A percentile compares a stretch with the other conserved stretches of the same genome.
These are phyloP conservation scores for Phytopythium delawarense DNA, from an alignment of 352 stramenopile species.

Conservation along the genomic window DNA sequence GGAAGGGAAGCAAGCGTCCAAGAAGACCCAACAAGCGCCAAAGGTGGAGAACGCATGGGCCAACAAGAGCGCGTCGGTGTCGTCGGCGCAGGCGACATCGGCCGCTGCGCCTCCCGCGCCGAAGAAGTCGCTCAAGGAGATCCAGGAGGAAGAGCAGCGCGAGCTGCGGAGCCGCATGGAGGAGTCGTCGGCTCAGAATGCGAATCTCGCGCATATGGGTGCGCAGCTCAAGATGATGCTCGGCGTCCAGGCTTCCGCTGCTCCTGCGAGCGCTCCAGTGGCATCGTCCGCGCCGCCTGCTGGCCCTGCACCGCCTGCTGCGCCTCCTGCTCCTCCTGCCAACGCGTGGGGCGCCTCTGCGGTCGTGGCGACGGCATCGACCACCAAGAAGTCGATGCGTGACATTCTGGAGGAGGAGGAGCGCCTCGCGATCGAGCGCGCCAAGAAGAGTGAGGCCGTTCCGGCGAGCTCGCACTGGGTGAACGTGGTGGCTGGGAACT, in stretches of 20 bases:
- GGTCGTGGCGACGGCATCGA: slow-evolving; percentile 16
- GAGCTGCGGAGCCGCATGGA: slow-evolving; percentile 55
- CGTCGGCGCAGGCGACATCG: slow-evolving; percentile 2
- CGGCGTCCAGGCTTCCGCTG: slow-evolving; percentile 31
- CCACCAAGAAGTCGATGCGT: slow-evolving; percentile 64
- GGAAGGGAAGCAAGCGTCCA: slow-evolving; percentile 11
- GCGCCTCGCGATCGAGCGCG: slow-evolving; percentile 61
- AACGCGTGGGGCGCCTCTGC: slow-evolving; percentile 51
- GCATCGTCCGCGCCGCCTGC: slow-evolving; percentile 9
- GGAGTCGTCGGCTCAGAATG: slow-evolving; percentile 19
- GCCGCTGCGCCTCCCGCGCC: not conserved
- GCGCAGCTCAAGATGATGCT: slow-evolving; percentile 88
- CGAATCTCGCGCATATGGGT: slow-evolving; percentile 76
- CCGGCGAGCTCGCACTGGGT: slow-evolving; percentile 72
- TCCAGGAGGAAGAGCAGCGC: slow-evolving; percentile 78
- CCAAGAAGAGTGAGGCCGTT: slow-evolving; percentile 36
- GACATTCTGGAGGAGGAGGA: slow-evolving; percentile 84
- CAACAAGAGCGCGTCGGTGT: slow-evolving; percentile 25
- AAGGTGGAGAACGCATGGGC: slow-evolving; percentile 17
- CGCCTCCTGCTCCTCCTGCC: slow-evolving; percentile 16
- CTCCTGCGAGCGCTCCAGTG: slow-evolving; percentile 2
- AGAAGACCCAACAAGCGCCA: slow-evolving; percentile 14
- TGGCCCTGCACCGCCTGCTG: slow-evolving; percentile 8
- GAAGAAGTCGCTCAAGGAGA: slow-evolving; percentile 69
- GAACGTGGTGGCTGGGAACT: slow-evolving; percentile 78